Evolutionary conservation across 441 rosid species (phyloP).

Genomic region (Euphorbia celastroides): DNA sequence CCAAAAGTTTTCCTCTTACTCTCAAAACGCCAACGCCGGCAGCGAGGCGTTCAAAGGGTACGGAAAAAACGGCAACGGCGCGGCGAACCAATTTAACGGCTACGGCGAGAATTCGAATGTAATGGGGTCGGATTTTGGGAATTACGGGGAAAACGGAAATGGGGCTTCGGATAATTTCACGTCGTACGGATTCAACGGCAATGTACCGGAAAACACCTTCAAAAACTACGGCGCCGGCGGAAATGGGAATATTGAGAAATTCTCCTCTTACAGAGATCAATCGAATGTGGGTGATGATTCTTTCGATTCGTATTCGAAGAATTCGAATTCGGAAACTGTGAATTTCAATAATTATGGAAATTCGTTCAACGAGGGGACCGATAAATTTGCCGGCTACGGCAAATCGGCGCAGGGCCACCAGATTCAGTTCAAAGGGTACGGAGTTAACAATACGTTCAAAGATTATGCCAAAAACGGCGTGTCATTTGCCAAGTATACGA

Average conservation of each 20-base stretch:
- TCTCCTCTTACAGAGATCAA: slow-evolving; percentile 59
- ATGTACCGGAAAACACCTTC: slow-evolving; percentile 59
- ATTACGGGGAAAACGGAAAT: slow-evolving; percentile 67
- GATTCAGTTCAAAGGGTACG: too few relatives aligned
- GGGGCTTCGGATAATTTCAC: slow-evolving; percentile 53
- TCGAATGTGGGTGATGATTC: slow-evolving; percentile 85
- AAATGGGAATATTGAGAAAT: slow-evolving; percentile 42
- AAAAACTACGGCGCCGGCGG: slow-evolving; percentile 60
- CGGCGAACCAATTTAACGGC: slow-evolving; percentile 42
- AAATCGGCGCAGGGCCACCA: too few relatives aligned
- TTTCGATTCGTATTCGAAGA: slow-evolving; percentile 67
- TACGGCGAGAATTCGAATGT: slow-evolving; percentile 63
- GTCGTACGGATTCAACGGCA: slow-evolving; percentile 49
- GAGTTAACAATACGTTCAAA: slow-evolving; percentile 61
- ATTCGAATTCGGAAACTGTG: slow-evolving; percentile 48
- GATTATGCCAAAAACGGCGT: slow-evolving; percentile 58
- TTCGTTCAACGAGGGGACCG: slow-evolving; percentile 71
- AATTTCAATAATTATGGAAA: slow-evolving; percentile 71
- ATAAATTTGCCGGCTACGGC: too few relatives aligned
- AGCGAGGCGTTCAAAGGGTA: slow-evolving; percentile 50
- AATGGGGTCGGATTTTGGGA: slow-evolving; percentile 57
- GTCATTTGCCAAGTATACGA: slow-evolving; percentile 47
- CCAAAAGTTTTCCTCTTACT: slow-evolving; percentile 49
- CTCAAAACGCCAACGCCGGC: slow-evolving; percentile 59
- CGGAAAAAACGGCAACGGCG: slow-evolving; percentile 66